Percentiles rank a stretch among this genome's conserved stretches.
Conservation (phyloP, 176 grass and related monocot species). For the Olyra latifolia region DNA sequence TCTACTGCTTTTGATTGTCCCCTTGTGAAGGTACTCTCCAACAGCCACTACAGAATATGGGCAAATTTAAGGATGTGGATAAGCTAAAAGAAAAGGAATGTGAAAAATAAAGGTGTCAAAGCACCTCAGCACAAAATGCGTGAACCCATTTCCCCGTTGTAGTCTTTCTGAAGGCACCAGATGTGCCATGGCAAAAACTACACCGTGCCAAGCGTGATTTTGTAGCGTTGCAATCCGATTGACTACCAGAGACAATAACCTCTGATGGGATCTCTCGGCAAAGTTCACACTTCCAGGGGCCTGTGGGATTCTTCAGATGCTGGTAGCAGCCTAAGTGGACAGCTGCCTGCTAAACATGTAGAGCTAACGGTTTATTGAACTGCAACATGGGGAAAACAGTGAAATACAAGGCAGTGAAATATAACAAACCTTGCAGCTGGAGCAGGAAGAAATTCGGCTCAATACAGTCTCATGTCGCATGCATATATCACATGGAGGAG, state of each 20-base stretch:
- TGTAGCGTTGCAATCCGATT: conserved; percentile 39
- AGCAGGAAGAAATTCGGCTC: conserved; percentile 91
- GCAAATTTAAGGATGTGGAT: neutral
- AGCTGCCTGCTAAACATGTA: conserved; percentile 56
- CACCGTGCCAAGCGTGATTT: conserved; percentile 51
- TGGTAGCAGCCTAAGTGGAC: conserved; percentile 93
- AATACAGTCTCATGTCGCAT: conserved; percentile 73
- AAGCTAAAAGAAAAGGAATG: neutral
- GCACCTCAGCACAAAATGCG: conserved; percentile 96
- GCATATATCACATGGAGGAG: conserved; percentile 80
- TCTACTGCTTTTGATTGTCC: conserved; percentile 70
- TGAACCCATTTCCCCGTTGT: conserved; percentile 82
- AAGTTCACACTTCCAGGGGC: conserved; percentile 87
- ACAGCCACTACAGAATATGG: conserved; percentile 66
- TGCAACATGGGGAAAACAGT: neutral
- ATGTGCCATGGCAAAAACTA: conserved; percentile 73
- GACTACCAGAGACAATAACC: conserved; percentile 33
- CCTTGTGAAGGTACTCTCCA: conserved; percentile 80
- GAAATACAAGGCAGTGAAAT: conserved; percentile 1
- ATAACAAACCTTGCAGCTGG: conserved; percentile 71
- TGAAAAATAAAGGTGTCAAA: conserved; percentile 16
- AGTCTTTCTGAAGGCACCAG: conserved; percentile 86
- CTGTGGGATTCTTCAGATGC: conserved; percentile 55
- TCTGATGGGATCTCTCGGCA: conserved; percentile 56
- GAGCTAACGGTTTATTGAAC: conserved; percentile 28